A percentile compares a stretch with the other conserved stretches of the same genome.
Evolutionary conservation across 257 asterid species (phyloP).

Genomic region (Solanum neorickii): DNA sequence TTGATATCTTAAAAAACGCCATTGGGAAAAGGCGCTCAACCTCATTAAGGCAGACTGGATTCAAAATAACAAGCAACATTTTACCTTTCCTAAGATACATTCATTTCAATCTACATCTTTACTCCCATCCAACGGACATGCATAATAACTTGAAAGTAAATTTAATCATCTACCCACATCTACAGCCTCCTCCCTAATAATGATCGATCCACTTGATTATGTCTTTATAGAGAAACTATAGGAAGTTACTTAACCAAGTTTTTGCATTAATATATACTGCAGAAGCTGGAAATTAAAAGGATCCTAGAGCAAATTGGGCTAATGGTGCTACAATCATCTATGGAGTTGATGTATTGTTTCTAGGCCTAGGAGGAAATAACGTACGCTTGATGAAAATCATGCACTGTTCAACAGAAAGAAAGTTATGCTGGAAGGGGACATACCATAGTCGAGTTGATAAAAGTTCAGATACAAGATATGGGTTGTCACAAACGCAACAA

Average conservation of each 20-base stretch:
- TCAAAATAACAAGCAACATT: not conserved
- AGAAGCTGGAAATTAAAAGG: not conserved
- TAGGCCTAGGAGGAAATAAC: not conserved
- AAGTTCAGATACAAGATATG: constrained; percentile 49
- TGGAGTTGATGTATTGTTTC: not conserved
- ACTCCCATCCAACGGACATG: not conserved
- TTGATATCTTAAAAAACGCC: not conserved
- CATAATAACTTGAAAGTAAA: not conserved
- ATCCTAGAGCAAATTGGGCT: not conserved
- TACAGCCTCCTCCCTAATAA: not conserved
- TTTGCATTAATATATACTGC: not conserved
- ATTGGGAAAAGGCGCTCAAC: not conserved
- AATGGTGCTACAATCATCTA: not conserved
- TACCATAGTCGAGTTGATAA: constrained; percentile 41
- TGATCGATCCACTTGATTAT: not conserved
- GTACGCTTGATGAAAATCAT: not conserved
- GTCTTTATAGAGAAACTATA: not conserved
- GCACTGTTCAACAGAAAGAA: not conserved
- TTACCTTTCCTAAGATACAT: not conserved
- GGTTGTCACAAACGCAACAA: constrained; percentile 37
- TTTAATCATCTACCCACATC: not conserved
- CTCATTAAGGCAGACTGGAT: not conserved
- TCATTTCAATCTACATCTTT: not conserved
- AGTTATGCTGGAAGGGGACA: constrained; percentile 9
- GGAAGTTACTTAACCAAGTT: not conserved